These are phyloP conservation scores for Anisodus tanguticus DNA, from an alignment of 257 asterid species.

Conservation along the genomic window DNA sequence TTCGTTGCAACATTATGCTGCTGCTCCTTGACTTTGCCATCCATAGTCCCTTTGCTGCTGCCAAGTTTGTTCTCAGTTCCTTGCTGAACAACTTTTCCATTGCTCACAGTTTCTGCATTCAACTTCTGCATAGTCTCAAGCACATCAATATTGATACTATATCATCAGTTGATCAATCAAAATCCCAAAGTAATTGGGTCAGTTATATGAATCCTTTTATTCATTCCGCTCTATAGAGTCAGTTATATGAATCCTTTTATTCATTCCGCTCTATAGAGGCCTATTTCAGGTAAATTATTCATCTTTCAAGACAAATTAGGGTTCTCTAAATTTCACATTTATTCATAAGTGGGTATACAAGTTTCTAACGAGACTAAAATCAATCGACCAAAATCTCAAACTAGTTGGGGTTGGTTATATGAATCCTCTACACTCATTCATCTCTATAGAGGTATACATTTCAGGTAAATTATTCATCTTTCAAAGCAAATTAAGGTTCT, in stretches of 20 bases:
- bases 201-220: background rate
- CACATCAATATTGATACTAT: background rate
- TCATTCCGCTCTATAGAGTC: background rate
- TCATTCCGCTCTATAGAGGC: background rate
- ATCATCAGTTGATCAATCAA: slow-evolving; percentile 34
- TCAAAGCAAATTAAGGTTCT: background rate
- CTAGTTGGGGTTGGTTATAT: background rate
- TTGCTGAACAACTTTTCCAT: slow-evolving; percentile 29
- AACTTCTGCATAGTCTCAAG: slow-evolving; percentile 47
- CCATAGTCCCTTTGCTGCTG: slow-evolving; percentile 28
- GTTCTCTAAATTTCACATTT: background rate
- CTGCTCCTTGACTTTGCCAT: slow-evolving; percentile 45
- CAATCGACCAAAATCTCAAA: background rate
- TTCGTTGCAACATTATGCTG: slow-evolving; percentile 46
- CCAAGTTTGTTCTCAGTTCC: slow-evolving; percentile 30
- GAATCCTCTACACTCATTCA: background rate
- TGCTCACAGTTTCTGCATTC: slow-evolving; percentile 42
- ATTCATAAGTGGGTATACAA: no score
- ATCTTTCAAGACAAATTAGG: background rate
- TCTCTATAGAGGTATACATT: background rate
- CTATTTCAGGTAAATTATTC: background rate
- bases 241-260: background rate
- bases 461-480: background rate
- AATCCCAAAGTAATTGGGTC: no score
- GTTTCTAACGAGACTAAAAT: no score